Base-by-base conservation (phyloP, 2,329 filamentous ascomycete genomes). In the Claviceps arundinis region DNA sequence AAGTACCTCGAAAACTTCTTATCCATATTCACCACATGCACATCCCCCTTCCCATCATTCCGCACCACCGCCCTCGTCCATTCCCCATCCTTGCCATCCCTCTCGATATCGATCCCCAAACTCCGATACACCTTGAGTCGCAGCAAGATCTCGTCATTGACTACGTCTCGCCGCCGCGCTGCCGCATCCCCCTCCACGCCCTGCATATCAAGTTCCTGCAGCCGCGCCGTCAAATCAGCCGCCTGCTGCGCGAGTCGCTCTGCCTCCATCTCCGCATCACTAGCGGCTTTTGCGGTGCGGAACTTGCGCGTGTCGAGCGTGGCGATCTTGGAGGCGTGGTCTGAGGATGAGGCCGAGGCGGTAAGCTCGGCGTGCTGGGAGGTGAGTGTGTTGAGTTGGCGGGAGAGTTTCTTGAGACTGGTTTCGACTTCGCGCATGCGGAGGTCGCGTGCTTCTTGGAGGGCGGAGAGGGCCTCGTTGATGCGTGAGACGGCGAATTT, bases 1-100 rank as follows among this genome's bases (percentile, higher is more conserved):
- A 94, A 96, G 66, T 86, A 91, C 56, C 84, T 78, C 54, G 87
- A 91, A 66, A 95, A 90, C 71, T 93, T 95, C 61, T 86, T 83
- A 61, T 97, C 90, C 66, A 98, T 83, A 62, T 95, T 95, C 55
- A 98, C 84, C 48, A 97, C 87, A 65, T 95, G 88, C 50, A 97
- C 89, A 65, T 97, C 90, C 8, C 89, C 90, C 72, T 89, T 91
- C 58, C 81, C 77, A 55, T 84, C 83, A 64, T 95, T 96, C 56
- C 89, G 75, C 58, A 97, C 84, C 17, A 95, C 79, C 1, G 90
- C 91, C 63, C 87, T 87, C 59, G 79, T 83, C 72, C 91, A 96
- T 65, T 89, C 87, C 37, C 89, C 89, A 38, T 77, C 75, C 56
- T 69, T 68, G 55, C 88, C 86, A 51, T 88, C 85, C 55, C 79